phyloP scores from a whole-genome alignment of 2,329 filamentous ascomycete genomes.

The Fonsecaea multimorphosa region DNA sequence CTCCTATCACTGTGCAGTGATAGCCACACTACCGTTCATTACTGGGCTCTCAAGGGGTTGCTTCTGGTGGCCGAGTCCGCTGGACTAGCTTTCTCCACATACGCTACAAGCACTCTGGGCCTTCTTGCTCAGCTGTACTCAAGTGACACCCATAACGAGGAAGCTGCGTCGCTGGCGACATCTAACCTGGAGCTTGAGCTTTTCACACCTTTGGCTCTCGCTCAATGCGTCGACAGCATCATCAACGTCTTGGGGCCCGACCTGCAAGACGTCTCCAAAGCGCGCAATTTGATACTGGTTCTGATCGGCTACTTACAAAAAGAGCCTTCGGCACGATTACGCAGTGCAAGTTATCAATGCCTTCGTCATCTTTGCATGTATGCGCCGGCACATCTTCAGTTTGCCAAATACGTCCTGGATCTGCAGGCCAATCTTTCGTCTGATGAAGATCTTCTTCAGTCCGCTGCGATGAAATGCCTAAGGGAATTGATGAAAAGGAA shows the following conservation, averaged over 20 bases:
- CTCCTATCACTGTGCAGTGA: slow-evolving; percentile 98
- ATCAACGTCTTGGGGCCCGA: slow-evolving; percentile 97
- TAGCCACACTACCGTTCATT: slow-evolving; percentile 92
- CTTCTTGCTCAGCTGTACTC: slow-evolving; percentile 95
- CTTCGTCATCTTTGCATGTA: slow-evolving; percentile 92
- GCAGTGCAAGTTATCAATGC: slow-evolving; percentile 79
- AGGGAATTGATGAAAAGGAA: slow-evolving; percentile 96
- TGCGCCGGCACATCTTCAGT: slow-evolving; percentile 84
- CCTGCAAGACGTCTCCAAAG: slow-evolving; percentile 87
- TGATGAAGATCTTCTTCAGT: slow-evolving; percentile 70
- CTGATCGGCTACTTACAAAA: slow-evolving; percentile 82
- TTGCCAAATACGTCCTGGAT: slow-evolving; percentile 79
- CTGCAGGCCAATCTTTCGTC: slow-evolving; percentile 80
- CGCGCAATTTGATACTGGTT: slow-evolving; percentile 88
- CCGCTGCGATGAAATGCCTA: slow-evolving; percentile 83
- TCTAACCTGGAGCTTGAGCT: slow-evolving; percentile 90
- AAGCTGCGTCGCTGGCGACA: slow-evolving; percentile 77
- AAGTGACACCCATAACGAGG: slow-evolving; percentile 86
- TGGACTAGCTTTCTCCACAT: slow-evolving; percentile 87
- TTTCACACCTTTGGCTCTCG: slow-evolving; percentile 80
- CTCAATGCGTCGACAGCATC: slow-evolving; percentile 88
- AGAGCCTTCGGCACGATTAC: slow-evolving; percentile 72
- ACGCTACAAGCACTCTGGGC: slow-evolving; percentile 86
- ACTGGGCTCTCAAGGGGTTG: slow-evolving; percentile 91
- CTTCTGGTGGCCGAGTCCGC: slow-evolving; percentile 88